Evolutionary conservation across 1,284 basidiomycete species (phyloP).

Genomic region (Boletus calvinii): DNA sequence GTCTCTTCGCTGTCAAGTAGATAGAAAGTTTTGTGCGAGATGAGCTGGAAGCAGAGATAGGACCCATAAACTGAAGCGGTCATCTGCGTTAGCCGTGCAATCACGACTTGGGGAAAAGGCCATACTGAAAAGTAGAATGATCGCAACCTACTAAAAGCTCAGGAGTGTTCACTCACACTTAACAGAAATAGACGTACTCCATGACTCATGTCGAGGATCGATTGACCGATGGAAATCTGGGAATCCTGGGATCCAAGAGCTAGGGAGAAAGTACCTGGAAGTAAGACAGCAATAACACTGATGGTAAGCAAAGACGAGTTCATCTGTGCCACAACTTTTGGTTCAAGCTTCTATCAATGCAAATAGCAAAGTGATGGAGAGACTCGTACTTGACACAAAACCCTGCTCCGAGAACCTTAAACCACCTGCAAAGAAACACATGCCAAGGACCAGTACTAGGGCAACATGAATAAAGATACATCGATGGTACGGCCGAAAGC

Average conservation of each 20-base stretch:
- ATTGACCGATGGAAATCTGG: too few relatives aligned
- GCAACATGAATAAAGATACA: too few relatives aligned
- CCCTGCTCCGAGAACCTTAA: constrained; percentile 74
- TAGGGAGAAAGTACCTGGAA: constrained; percentile 50
- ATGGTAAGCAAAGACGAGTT: constrained; percentile 80
- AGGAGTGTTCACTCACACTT: constrained; percentile 4
- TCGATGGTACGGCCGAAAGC: constrained; percentile 14
- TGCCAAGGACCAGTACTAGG: constrained; percentile 65
- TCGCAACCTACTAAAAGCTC: constrained; percentile 52
- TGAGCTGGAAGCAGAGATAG: constrained; percentile 85
- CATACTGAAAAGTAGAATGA: constrained; percentile 79
- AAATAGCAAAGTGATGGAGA: neutral
- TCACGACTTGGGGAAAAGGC: constrained; percentile 11
- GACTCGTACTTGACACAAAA: constrained; percentile 60
- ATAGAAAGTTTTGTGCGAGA: constrained; percentile 78
- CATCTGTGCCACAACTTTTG: constrained; percentile 68
- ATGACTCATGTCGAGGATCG: constrained; percentile 74
- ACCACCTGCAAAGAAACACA: constrained; percentile 82
- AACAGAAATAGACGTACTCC: constrained; percentile 53
- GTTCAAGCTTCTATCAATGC: constrained; percentile 17
- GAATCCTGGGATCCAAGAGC: too few relatives aligned
- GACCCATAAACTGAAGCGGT: constrained; percentile 56
- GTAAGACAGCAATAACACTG: constrained; percentile 76
- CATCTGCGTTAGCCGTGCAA: constrained; percentile 3
- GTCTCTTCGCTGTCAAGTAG: constrained; percentile 45